Evolutionary conservation across 345 rosid species (phyloP), one percentile per base, ranked within the genome.

Genomic region (Syzygium jambos): DNA sequence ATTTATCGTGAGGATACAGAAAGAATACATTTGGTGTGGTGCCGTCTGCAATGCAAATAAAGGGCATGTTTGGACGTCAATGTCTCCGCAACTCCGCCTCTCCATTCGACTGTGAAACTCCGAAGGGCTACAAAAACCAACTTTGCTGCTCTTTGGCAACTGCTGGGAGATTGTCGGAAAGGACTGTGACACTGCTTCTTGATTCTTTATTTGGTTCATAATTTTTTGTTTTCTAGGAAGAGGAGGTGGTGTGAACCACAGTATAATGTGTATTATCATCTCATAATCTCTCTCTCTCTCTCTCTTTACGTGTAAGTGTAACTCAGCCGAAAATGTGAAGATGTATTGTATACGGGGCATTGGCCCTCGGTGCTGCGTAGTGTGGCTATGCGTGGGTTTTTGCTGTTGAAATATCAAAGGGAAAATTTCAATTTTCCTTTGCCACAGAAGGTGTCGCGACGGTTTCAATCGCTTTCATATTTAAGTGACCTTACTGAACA

Each of bases 151-250:
- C 82, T 41, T 61, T 15, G 17, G 73, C 22, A 77, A 34, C 84
- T 34, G 54, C 5, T 68, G 30, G 78, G 56, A 73, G 61, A 55
- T 52, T 82, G 61, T 29, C 23, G 68, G 84, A n/a, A 54, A 84
- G 80, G 85, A 85, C 65, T 38, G 82, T 34, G 41, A 56, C 56
- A 59, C 56, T 25, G 46, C 88, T 16, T 57, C 78, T 54, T 68
- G 53, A 89, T 89, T 87, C 87, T 87, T 86, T 84, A 57, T 51
- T 87, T 30, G 86, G 86, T 87, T 84, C 65, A 51, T 90, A 85
- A 52, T 43, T 82, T 59, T 73, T 73, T 21, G 46, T 38, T 38
- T 73, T 21, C 27, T 73, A 73, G 54, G 61, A 85, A 82, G 77
- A 85, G 82, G 43, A 55, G 80, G 34, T 57, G 30, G 51, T 30